Evolutionary conservation across 192 early-diverging fungal species (phyloP), one percentile per base, ranked within the genome.

Genomic region (Backusella mclennaniae): DNA sequence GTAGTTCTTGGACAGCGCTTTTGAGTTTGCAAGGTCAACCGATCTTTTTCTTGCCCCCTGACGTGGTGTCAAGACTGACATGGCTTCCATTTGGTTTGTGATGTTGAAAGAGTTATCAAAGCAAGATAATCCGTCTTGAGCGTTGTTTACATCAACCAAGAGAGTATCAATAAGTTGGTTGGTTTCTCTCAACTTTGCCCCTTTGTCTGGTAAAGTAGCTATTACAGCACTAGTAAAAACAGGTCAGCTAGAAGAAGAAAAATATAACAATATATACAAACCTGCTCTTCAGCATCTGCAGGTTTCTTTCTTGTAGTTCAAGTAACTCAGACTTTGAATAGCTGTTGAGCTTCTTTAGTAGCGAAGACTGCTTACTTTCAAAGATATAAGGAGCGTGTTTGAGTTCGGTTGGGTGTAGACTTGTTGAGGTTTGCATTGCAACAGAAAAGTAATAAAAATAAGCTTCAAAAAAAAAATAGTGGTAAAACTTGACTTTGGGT

Each of bases 191-290:
- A 77, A 31, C 72, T 68, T 72, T 15, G 69, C 76, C 35, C 76
- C 76, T 66, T 77, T 72, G 41, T 77, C 76, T 36, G 76, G 76
- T 36, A 77, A 31, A 23, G 76, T 77, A 23, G 36, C 66, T n/a
- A 77, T 70, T 21, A 77, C 39, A 3, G 76, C 39, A 3, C 76
- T 77, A 38, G n/a, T 26, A 44, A 23, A 23, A 23, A 70, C 0
- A 39, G 3, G 38, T 26, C 17, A 12, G 17, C n/a, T 6, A 71
- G 6, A 49, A 33, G 8, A 11, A 11, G 17, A 44, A 71, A 14
- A 46, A n/a, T 23, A 33, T n/a, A 52, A 35, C n/a, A 73, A 21
- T 2, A 59, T 33, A n/a, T 33, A 53, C 72, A 14, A 56, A 73
- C 72, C 39, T 49, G 56, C 53, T 63, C n/a, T 33, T 73, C n/a